A percentile compares a stretch with the other conserved stretches of the same genome.
phyloP scores from a whole-genome alignment of 2,329 filamentous ascomycete species.

The Coniosporium tulheliwenetii region DNA sequence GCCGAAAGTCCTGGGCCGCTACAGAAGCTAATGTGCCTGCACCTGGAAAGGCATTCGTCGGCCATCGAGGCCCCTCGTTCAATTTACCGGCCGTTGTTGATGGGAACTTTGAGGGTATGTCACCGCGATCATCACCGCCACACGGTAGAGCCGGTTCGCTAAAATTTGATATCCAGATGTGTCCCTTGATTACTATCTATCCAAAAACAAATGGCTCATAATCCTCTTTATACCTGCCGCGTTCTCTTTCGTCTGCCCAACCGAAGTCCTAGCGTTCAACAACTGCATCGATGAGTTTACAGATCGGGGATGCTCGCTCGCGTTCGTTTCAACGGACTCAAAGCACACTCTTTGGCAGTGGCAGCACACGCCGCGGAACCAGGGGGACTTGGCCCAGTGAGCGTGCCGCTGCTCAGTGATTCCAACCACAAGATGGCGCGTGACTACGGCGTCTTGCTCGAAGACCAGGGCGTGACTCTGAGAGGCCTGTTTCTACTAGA shows the following conservation, averaged over 20 bases:
- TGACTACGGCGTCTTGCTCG: conserved; percentile 47
- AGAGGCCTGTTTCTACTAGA: conserved; percentile 52
- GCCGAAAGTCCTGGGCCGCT: no score
- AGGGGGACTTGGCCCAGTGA: conserved; percentile 46
- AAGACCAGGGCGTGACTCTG: conserved; percentile 47
- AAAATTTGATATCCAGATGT: conserved; percentile 8
- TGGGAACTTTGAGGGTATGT: conserved; percentile 31
- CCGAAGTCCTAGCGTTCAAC: conserved; percentile 50
- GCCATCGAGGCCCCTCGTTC: conserved; percentile 34
- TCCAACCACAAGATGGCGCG: conserved; percentile 44
- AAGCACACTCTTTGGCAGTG: conserved; percentile 44
- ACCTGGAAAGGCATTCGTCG: conserved; percentile 19
- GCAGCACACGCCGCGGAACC: conserved; percentile 40
- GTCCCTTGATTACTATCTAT: conserved; percentile 17
- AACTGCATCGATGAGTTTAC: conserved; percentile 44
- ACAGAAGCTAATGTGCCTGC: background rate
- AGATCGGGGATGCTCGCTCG: conserved; percentile 41
- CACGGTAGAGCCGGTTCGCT: background rate
- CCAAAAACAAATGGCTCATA: conserved; percentile 40
- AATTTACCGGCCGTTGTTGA: conserved; percentile 34
- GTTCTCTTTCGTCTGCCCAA: conserved; percentile 53
- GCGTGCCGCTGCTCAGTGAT: conserved; percentile 47
- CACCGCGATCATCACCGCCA: background rate
- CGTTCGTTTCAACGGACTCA: conserved; percentile 46
- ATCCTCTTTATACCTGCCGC: conserved; percentile 53